These are phyloP conservation scores for Acanthamoeba triangularis DNA, from an alignment of 208 protist genomes.

Conservation along the genomic window DNA sequence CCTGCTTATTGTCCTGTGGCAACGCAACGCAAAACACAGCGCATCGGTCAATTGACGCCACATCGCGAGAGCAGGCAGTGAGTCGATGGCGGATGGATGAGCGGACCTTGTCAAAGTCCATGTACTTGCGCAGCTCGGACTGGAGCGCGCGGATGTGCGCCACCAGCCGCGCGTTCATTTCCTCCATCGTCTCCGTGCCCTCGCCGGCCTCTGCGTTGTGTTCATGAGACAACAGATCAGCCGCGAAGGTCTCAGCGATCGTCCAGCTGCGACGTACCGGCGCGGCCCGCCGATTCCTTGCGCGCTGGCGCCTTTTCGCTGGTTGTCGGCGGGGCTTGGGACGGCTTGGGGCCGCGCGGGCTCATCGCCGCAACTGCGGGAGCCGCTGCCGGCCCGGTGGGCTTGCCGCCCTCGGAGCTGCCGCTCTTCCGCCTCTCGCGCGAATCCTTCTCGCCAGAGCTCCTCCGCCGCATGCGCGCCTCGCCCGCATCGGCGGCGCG, in stretches of 20 bases:
- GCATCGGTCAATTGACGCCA: not conserved
- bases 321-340: not conserved
- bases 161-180: constrained; percentile 54
- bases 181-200: not conserved
- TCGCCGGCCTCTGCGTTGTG: not conserved
- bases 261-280: too few relatives aligned
- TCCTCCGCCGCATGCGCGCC: not conserved
- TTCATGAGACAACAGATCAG: not conserved
- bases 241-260: not conserved
- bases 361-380: not conserved
- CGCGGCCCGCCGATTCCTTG: not conserved
- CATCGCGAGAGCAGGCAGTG: not conserved
- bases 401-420: not conserved
- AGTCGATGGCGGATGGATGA: too few relatives aligned
- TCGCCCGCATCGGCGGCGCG: not conserved
- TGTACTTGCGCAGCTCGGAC: constrained; percentile 51
- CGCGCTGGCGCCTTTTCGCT: not conserved
- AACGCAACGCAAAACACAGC: not conserved
- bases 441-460: not conserved
- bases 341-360: not conserved
- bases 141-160: constrained; percentile 19
- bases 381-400: too few relatives aligned
- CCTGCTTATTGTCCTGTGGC: not conserved
- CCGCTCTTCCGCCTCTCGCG: not conserved
- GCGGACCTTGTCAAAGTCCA: constrained; percentile 38